Conservation (phyloP, 1,284 basidiomycete species). For the Melampsora americana region DNA sequence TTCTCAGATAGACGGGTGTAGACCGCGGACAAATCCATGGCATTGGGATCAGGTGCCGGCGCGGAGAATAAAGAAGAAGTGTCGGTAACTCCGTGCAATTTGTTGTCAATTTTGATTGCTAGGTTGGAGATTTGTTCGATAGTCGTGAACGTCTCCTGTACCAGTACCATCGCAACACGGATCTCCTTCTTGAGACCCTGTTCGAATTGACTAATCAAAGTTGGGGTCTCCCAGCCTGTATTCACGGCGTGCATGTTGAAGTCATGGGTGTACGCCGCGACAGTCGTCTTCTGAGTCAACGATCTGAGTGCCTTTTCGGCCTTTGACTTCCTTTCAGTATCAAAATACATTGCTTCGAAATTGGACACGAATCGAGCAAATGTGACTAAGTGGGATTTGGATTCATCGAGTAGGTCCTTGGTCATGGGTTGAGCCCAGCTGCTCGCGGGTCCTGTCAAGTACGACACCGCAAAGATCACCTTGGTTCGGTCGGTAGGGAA, state of each 20-base stretch:
- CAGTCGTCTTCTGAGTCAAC: neutral
- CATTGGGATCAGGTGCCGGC: neutral
- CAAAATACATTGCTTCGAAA: too few species aligned
- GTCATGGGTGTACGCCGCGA: conserved; percentile 2
- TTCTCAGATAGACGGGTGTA: neutral
- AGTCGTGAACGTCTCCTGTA: neutral
- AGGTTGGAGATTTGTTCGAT: neutral
- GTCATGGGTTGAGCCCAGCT: neutral
- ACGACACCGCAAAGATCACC: neutral
- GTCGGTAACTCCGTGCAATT: neutral
- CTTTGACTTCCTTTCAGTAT: too few species aligned
- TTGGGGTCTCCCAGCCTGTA: conserved; percentile 4
- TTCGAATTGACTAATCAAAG: neutral
- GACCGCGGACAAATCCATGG: neutral
- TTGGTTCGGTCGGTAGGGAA: neutral
- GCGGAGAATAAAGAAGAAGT: neutral
- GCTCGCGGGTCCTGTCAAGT: neutral
- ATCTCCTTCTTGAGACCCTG: neutral
- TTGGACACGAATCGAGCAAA: neutral
- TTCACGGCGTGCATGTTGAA: conserved; percentile 5
- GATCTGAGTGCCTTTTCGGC: neutral
- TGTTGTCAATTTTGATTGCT: too few species aligned
- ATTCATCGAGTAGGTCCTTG: neutral
- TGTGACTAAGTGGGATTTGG: neutral
- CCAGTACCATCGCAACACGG: neutral